Evolutionary conservation across 495 filamentous ascomycete genomes (phyloP).

Genomic region (Daldinia loculata): DNA sequence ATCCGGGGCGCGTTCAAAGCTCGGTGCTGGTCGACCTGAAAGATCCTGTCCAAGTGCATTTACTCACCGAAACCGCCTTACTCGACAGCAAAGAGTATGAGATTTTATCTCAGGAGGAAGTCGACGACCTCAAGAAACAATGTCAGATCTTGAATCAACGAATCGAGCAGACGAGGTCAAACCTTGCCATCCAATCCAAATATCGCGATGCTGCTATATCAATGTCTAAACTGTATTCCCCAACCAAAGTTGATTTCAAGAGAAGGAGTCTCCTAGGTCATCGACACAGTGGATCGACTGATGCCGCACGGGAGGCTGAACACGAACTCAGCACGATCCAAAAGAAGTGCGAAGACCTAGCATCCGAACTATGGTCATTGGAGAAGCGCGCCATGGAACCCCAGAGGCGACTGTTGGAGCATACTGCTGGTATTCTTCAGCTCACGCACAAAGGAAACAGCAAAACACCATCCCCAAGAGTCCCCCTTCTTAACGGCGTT

Average conservation of each 20-base stretch:
- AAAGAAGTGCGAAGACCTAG: constrained; percentile 84
- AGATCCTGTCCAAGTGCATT: constrained; percentile 73
- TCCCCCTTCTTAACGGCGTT: constrained; percentile 59
- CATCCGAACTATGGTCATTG: constrained; percentile 77
- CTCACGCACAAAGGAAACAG: constrained; percentile 74
- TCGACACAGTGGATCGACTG: constrained; percentile 51
- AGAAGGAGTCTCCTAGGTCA: constrained; percentile 64
- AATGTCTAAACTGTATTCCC: constrained; percentile 77
- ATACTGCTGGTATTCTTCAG: constrained; percentile 90
- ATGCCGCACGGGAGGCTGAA: constrained; percentile 67
- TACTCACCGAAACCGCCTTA: constrained; percentile 92
- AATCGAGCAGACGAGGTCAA: constrained; percentile 81
- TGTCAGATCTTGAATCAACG: constrained; percentile 70
- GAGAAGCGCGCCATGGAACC: constrained; percentile 77
- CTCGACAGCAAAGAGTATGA: constrained; percentile 84
- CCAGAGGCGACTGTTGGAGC: constrained; percentile 78
- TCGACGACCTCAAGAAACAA: constrained; percentile 91
- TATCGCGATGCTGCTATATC: constrained; percentile 91
- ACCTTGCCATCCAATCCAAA: constrained; percentile 90
- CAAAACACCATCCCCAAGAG: constrained; percentile 50
- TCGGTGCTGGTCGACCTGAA: constrained; percentile 58
- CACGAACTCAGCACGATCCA: constrained; percentile 77
- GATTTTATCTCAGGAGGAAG: constrained; percentile 87
- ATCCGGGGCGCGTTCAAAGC: constrained; percentile 51
- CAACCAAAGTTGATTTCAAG: constrained; percentile 50